Conservation (phyloP, 2,329 filamentous ascomycete species). For the Beauveria caledonica region DNA sequence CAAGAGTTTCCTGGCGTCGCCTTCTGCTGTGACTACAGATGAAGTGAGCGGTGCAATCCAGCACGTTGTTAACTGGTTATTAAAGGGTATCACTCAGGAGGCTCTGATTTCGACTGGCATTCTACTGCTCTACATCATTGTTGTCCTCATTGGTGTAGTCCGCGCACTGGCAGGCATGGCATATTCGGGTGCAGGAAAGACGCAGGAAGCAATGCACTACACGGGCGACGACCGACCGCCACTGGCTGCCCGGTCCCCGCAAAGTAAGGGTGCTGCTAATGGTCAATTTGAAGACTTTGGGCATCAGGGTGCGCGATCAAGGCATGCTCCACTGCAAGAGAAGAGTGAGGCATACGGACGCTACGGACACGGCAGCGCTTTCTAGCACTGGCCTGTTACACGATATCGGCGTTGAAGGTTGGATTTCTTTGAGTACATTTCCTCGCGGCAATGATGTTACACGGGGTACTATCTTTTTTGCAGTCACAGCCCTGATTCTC, state of each 20-base stretch:
- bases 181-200: conserved; percentile 43
- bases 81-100: conserved; percentile 62
- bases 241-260: conserved; percentile 19
- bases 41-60: conserved; percentile 71
- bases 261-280: conserved; percentile 15
- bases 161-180: conserved; percentile 57
- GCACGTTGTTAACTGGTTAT: conserved; percentile 59
- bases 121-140: conserved; percentile 67
- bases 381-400: background rate
- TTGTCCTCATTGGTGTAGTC: conserved; percentile 65
- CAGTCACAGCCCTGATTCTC: background rate
- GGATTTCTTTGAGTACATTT: background rate
- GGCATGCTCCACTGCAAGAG: conserved; percentile 22
- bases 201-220: conserved; percentile 46
- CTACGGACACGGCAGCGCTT: conserved; percentile 18
- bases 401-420: background rate
- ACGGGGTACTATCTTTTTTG: background rate
- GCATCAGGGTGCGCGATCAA: conserved; percentile 22
- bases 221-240: conserved; percentile 23
- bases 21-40: conserved; percentile 65
- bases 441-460: background rate
- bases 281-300: conserved; percentile 16
- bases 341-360: conserved; percentile 29
- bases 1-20: conserved; percentile 67
- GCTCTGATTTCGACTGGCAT: conserved; percentile 70